A percentile compares a stretch with the other conserved stretches of the same genome.
phyloP scores from a whole-genome alignment of 306 rosid genomes.

The Luffa aegyptiaca region DNA sequence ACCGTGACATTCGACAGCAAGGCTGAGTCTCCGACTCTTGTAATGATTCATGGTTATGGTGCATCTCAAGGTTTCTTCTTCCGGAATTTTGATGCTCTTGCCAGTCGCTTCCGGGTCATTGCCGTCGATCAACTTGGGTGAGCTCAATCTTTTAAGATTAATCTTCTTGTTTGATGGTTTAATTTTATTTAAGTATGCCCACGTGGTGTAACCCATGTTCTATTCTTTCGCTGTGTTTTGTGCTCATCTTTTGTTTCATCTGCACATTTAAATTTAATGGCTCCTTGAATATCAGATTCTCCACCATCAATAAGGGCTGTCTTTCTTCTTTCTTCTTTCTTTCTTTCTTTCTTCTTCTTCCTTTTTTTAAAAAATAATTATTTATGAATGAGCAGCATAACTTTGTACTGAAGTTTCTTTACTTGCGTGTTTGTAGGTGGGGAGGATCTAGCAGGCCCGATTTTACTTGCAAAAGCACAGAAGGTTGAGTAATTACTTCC shows the following conservation, averaged over 20 bases:
- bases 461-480: conserved; percentile 89
- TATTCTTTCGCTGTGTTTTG: not conserved
- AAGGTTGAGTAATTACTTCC: conserved; percentile 37
- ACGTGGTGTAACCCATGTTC: not conserved
- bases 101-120: conserved; percentile 68
- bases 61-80: conserved; percentile 91
- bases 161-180: not conserved
- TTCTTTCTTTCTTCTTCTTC: not conserved
- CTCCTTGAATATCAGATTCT: not conserved
- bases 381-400: not conserved
- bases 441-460: conserved; percentile 99
- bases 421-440: conserved; percentile 57
- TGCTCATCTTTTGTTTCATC: not conserved
- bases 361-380: not conserved
- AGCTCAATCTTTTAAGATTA: conserved; percentile 18
- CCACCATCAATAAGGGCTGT: not conserved
- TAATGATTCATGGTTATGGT: conserved; percentile 91
- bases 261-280: not conserved
- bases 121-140: conserved; percentile 98
- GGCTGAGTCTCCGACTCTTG: conserved; percentile 66
- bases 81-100: conserved; percentile 90
- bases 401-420: conserved; percentile 2
- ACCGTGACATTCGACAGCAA: conserved; percentile 70
- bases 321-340: not conserved
- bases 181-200: not conserved